A percentile compares a stretch with the other conserved stretches of the same genome.
phyloP scores from a whole-genome alignment of 441 rosid species.

The Euphorbia celastroides region DNA sequence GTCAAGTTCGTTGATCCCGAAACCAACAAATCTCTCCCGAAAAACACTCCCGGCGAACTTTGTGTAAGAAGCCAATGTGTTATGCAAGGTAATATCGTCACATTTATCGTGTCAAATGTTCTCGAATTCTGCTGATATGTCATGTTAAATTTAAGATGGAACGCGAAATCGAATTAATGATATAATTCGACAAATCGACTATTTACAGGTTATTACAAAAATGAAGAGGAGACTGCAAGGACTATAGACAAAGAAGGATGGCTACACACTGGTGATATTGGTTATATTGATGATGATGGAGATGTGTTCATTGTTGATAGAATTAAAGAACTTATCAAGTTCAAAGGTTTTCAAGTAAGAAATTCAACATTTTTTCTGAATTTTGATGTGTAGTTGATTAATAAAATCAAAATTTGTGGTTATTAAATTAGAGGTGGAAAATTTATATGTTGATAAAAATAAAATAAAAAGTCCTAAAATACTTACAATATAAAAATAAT shows the following conservation, averaged over 20 bases:
- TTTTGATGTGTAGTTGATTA: no score
- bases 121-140: background rate
- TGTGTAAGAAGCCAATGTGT: constrained; percentile 92
- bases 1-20: constrained; percentile 83
- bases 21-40: constrained; percentile 55
- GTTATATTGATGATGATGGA: constrained; percentile 84
- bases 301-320: constrained; percentile 88
- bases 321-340: constrained; percentile 89
- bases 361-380: background rate
- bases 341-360: constrained; percentile 88
- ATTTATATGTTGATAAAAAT: no score
- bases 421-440: no score
- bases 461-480: no score
- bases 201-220: constrained; percentile 51
- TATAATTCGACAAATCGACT: no score
- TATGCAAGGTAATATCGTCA: constrained; percentile 51
- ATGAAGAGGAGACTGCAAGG: constrained; percentile 64
- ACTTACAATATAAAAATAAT: no score
- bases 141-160: no score
- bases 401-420: no score
- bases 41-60: constrained; percentile 68
- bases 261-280: constrained; percentile 90
- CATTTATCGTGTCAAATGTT: background rate
- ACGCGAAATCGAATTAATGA: no score
- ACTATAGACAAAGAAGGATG: constrained; percentile 72